Base-by-base conservation (phyloP, 1,284 basidiomycete genomes). In the Heterobasidion occidentale region DNA sequence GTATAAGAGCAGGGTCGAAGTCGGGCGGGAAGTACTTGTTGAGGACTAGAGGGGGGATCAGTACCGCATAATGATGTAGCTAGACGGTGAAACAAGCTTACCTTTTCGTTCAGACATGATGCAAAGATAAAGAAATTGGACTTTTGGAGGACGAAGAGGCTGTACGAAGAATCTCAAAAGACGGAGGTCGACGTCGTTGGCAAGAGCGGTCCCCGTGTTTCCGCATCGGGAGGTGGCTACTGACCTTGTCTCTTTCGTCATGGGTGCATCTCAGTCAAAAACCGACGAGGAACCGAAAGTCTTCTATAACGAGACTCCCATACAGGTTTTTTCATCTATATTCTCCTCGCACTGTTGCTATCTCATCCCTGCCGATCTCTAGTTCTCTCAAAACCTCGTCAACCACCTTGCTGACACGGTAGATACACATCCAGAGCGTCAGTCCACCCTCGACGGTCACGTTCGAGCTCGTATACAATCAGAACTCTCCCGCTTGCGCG, bases 1-100 rank as follows among this genome's bases (percentile, higher is more conserved):
- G 92, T 71, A 98, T 97, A 72, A 96, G 90, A 63, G 92, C 86
- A 59, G 96, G 97, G 77, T 99, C 97, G 74, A 98, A 99, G 74
- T 99, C 96, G 71, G 90, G 90, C 51, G 90, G 90, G 64, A 92
- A 91, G 74, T 92, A 92, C 71, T 92, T 92, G 81, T 94, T 94
- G 62, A 95, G 77, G 54, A 94, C 92, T 89, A 64, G 58, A 55
- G 38, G 14, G 34, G 35, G 12, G 38, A 9, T 58, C 9, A 63
- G 55, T 15, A 38, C 11, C 53, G 38, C 20, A 12, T 11, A 9
- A 58, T 20, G 7, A 36, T 4, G n/a, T 34, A 46, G 3, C 33
- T n/a, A 17, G 42, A 36, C 53, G 20, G 52, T 5, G 42, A 45
- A n/a, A 17, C 20, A 12, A 20, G 50, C 73, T 15, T 56, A 83